Evolutionary conservation across 805 yeast genomes (phyloP).

Genomic region (Candida montana): DNA sequence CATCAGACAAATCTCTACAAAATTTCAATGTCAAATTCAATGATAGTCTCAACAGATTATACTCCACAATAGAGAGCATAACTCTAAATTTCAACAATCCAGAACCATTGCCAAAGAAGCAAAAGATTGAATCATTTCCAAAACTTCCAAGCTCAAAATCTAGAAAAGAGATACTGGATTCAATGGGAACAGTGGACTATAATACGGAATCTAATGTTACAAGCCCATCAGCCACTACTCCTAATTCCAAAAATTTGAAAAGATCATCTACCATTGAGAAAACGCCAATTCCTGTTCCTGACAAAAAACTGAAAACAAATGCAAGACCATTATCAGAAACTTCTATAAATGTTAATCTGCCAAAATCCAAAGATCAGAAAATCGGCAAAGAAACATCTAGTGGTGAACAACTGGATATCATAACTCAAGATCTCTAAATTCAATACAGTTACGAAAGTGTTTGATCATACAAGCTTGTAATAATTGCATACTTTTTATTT

Average conservation of each 20-base stretch:
- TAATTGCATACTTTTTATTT: too few relatives aligned
- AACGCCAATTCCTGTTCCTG: conserved; percentile 12
- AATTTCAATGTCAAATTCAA: conserved; percentile 5
- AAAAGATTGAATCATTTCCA: conserved; percentile 9
- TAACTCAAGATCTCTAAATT: too few relatives aligned
- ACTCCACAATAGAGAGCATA: conserved; percentile 1
- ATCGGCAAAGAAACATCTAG: neutral
- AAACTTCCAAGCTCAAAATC: conserved; percentile 12
- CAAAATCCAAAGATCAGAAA: neutral
- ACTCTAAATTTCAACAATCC: conserved; percentile 10
- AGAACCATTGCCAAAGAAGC: conserved; percentile 17
- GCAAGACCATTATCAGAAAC: conserved; percentile 7
- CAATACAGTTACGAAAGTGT: too few relatives aligned
- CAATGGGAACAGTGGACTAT: conserved; percentile 1
- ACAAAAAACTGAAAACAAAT: neutral
- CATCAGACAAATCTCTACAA: conserved; percentile 7
- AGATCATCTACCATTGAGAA: neutral
- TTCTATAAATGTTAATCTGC: conserved; percentile 2
- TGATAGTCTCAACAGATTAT: conserved; percentile 3
- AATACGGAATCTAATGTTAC: neutral
- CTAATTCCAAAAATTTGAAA: neutral
- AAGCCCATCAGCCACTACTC: neutral
- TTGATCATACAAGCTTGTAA: too few relatives aligned
- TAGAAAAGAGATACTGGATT: conserved; percentile 13
- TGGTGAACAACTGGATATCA: neutral